Conservation (phyloP, 2,329 filamentous ascomycete genomes). For the Exophiala phaeomuriformis region DNA sequence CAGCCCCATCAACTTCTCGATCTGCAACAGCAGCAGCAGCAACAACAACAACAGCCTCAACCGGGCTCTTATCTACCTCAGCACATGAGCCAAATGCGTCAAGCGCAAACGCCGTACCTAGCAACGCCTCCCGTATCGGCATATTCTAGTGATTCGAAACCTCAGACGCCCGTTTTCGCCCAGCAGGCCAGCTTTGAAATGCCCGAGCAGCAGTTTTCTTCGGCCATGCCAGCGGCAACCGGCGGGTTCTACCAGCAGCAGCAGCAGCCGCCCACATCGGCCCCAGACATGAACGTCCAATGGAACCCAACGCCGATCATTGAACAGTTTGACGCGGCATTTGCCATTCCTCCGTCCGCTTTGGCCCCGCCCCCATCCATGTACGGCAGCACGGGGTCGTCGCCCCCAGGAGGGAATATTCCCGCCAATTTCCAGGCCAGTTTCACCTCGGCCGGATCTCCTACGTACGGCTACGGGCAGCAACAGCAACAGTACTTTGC, state of each 20-base stretch:
- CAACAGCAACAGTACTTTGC: constrained; percentile 24
- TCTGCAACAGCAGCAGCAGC: neutral
- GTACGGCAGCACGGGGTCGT: constrained; percentile 20
- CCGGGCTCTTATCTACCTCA: constrained; percentile 9
- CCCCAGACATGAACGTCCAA: constrained; percentile 42
- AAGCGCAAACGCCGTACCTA: constrained; percentile 17
- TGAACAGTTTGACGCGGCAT: constrained; percentile 93
- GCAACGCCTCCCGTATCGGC: constrained; percentile 68
- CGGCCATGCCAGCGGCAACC: constrained; percentile 31
- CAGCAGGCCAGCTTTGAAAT: constrained; percentile 2
- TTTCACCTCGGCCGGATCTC: constrained; percentile 11
- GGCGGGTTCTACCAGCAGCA: constrained; percentile 38
- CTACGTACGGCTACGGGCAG: constrained; percentile 16
- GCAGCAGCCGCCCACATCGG: constrained; percentile 27
- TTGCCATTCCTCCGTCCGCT: constrained; percentile 59
- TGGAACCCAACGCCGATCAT: constrained; percentile 79
- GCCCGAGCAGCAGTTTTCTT: constrained; percentile 12
- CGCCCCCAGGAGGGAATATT: constrained; percentile 30
- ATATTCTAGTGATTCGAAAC: constrained; percentile 64
- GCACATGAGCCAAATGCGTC: constrained; percentile 14
- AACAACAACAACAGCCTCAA: constrained; percentile 9
- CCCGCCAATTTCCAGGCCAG: constrained; percentile 32
- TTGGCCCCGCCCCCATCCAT: constrained; percentile 23
- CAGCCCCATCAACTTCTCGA: constrained; percentile 1
- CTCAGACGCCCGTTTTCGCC: constrained; percentile 51